phyloP scores from a whole-genome alignment of 1,284 basidiomycete genomes.

The Coniophora puteana region DNA sequence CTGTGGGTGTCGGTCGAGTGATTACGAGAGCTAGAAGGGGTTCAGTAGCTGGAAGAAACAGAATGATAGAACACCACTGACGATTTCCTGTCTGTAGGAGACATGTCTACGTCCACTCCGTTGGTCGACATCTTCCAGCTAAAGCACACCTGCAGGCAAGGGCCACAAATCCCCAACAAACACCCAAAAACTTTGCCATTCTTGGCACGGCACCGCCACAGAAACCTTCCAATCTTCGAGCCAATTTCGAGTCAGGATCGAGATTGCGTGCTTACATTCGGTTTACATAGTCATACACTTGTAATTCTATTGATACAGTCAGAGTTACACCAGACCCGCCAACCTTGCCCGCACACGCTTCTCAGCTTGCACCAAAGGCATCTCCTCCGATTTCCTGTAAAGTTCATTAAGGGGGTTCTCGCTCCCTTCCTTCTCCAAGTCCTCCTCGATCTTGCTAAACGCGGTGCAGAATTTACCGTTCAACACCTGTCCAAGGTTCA shows the following conservation, averaged over 20 bases:
- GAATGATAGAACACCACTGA: slow-evolving; percentile 31
- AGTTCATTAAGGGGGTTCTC: slow-evolving; percentile 54
- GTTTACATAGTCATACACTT: background rate
- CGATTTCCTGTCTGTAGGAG: slow-evolving; percentile 66
- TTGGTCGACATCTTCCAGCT: slow-evolving; percentile 34
- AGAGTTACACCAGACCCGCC: slow-evolving; percentile 34
- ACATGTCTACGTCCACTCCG: slow-evolving; percentile 60
- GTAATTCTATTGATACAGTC: background rate
- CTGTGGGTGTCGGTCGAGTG: slow-evolving; percentile 71
- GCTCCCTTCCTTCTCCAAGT: slow-evolving; percentile 54
- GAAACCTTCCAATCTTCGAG: background rate
- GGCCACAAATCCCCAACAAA: slow-evolving; percentile 20
- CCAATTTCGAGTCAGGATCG: background rate
- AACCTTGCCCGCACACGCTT: slow-evolving; percentile 51
- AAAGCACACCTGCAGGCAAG: slow-evolving; percentile 2
- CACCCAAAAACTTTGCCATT: slow-evolving; percentile 31
- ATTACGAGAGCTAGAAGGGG: slow-evolving; percentile 51
- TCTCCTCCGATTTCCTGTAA: slow-evolving; percentile 48
- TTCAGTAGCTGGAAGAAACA: slow-evolving; percentile 7
- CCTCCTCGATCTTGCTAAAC: slow-evolving; percentile 53
- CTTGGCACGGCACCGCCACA: slow-evolving; percentile 25
- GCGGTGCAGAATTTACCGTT: slow-evolving; percentile 57
- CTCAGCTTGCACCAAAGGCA: slow-evolving; percentile 56
- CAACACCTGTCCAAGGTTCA: slow-evolving; percentile 36
- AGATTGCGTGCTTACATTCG: background rate